Evolutionary conservation across 257 asterid species (phyloP).

Genomic region (Jacaranda mimosifolia): DNA sequence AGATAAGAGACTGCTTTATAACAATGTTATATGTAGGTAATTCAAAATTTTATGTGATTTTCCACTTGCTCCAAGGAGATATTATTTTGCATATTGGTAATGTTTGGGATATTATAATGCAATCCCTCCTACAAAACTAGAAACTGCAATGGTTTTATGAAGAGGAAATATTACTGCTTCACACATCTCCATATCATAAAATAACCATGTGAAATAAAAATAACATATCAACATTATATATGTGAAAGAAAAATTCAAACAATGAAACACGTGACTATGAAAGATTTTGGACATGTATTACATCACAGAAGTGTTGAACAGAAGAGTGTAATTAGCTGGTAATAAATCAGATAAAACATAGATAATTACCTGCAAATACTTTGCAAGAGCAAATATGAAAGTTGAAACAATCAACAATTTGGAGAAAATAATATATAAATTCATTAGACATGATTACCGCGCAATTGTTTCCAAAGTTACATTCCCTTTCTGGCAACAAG

Average conservation of each 20-base stretch:
- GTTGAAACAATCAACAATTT: not conserved
- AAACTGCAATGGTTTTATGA: not conserved
- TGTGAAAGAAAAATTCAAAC: not conserved
- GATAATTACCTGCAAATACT: not conserved
- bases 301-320: not conserved
- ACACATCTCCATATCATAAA: constrained; percentile 10
- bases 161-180: not conserved
- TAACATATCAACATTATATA: not conserved
- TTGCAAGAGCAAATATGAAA: not conserved
- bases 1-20: not conserved
- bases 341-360: constrained; percentile 14
- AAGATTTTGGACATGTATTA: not conserved
- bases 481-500: constrained; percentile 58
- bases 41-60: not conserved
- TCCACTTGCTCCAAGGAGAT: not conserved
- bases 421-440: constrained; percentile 28
- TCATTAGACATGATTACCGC: constrained; percentile 30
- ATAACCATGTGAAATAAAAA: not conserved
- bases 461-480: constrained; percentile 38
- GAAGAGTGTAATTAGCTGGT: constrained; percentile 12
- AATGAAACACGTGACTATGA: not conserved
- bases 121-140: not conserved
- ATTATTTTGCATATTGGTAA: not conserved
- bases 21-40: not conserved
- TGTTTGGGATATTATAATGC: not conserved